Base-by-base conservation (phyloP, 768 basidiomycete species). In the Phylloporus sp. region DNA sequence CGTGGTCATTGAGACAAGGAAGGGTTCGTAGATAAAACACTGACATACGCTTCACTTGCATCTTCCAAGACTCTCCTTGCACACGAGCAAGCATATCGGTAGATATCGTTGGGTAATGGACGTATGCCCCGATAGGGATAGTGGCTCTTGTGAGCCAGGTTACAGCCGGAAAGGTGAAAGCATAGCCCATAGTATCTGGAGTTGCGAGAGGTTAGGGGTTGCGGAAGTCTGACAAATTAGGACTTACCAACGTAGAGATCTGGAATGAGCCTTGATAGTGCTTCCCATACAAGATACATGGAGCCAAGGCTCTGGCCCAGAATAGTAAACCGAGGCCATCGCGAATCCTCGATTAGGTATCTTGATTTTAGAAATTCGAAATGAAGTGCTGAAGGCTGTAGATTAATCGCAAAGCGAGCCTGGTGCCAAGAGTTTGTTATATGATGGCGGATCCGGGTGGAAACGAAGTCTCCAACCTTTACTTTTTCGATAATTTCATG, bases 31-130 rank as follows among this genome's bases (percentile, higher is more conserved):
- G 5, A 34, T 20, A 12, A 3, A 22, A 34, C n/a, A 67, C 65
- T 49, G 31, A 66, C 65, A 63, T 44, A 23, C 65, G 65, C 44
- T 66, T 66, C 34, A 54, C 48, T 18, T 52, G 50, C 45, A 58
- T 42, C 45, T 49, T 67, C 61, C 65, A 65, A 2, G 63, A 61
- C 45, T 66, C 65, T 7, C 60, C 58, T 13, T 53, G 61, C 26
- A 97, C 91, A 31, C 95, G 84, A 45, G 78, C 76, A 29, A 98
- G 78, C 97, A 98, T 98, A 58, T 93, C 85, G 8, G 87, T 88
- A 63, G 91, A 93, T 64, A 99, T 95, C 7, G 91, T 97, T 1
- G 97, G 97, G 64, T 97, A 99, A 68, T 99, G 97, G 10, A 93
- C 82, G 60, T 98, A 99, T 26, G 93, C 88, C 9, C 88, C 93